Percentiles rank a stretch among this genome's conserved stretches.
phyloP scores from a whole-genome alignment of 1,284 basidiomycete genomes.

The Ceratobasidium sp. region DNA sequence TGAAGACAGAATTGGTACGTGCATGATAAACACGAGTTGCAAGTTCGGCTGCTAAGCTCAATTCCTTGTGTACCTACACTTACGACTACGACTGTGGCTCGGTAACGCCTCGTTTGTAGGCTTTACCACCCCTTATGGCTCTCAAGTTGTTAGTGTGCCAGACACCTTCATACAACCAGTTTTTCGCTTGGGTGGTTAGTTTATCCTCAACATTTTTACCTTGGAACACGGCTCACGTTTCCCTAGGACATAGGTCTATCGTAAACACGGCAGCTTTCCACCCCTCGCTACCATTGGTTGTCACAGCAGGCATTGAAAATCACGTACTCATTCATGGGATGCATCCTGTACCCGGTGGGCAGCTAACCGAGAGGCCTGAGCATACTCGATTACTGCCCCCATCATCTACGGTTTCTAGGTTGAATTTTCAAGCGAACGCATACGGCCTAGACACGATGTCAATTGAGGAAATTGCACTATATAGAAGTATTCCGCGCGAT shows the following conservation, averaged over 20 bases:
- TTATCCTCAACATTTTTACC: not conserved
- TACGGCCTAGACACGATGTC: conserved; percentile 13
- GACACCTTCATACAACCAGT: conserved; percentile 14
- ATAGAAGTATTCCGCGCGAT: conserved; percentile 17
- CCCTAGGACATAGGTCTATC: conserved; percentile 31
- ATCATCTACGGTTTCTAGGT: conserved; percentile 13
- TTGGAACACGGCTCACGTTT: not conserved
- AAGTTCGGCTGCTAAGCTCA: conserved; percentile 10
- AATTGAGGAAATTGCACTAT: conserved; percentile 11
- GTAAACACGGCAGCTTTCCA: conserved; percentile 44
- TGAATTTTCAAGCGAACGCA: conserved; percentile 24
- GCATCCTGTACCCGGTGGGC: conserved; percentile 33
- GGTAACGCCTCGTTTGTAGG: conserved; percentile 3
- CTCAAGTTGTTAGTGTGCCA: conserved; percentile 10
- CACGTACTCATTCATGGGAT: conserved; percentile 23
- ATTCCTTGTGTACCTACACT: not conserved
- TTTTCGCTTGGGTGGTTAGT: conserved; percentile 41
- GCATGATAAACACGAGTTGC: conserved; percentile 3
- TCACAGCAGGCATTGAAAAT: conserved; percentile 35
- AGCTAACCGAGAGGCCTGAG: conserved; percentile 20
- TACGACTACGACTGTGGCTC: not conserved
- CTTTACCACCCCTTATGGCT: conserved; percentile 20
- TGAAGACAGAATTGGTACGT: conserved; percentile 26
- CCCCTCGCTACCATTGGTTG: conserved; percentile 31
- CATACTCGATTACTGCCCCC: conserved; percentile 23